Conservation (phyloP, 2,329 filamentous ascomycete genomes). For the Clarireedia hainanense region DNA sequence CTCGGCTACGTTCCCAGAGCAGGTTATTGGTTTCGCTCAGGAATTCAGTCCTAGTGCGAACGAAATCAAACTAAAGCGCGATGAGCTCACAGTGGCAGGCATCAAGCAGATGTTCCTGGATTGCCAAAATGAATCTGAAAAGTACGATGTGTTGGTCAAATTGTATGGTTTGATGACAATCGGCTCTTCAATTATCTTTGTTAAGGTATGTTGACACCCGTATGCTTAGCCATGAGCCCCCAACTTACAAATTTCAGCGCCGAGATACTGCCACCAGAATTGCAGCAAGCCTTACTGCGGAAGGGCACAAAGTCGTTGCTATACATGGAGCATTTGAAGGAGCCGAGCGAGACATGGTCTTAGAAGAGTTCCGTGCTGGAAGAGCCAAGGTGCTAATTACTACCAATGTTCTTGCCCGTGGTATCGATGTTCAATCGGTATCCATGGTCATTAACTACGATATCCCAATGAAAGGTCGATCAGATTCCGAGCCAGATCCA, state of each 20-base stretch:
- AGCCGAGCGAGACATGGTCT: constrained; percentile 69
- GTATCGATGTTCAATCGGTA: constrained; percentile 88
- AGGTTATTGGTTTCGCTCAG: constrained; percentile 76
- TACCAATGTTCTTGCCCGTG: constrained; percentile 91
- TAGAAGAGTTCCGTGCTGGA: constrained; percentile 79
- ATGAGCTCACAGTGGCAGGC: constrained; percentile 90
- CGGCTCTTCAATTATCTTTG: constrained; percentile 96
- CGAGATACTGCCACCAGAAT: constrained; percentile 81
- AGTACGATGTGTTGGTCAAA: constrained; percentile 82
- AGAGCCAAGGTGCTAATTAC: constrained; percentile 94
- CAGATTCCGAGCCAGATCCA: constrained; percentile 77
- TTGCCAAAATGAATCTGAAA: constrained; percentile 71
- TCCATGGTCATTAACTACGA: constrained; percentile 99
- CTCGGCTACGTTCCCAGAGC: constrained; percentile 89
- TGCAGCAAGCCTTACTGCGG: constrained; percentile 73
- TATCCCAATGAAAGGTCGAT: constrained; percentile 65
- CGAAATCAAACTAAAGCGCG: constrained; percentile 76
- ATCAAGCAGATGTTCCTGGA: constrained; percentile 99
- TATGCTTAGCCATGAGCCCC: not conserved
- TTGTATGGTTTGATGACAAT: constrained; percentile 96
- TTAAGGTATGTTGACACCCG: constrained; percentile 55
- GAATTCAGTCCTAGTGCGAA: constrained; percentile 82
- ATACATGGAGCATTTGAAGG: constrained; percentile 86
- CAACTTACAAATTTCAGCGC: constrained; percentile 44
- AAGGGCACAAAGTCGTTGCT: constrained; percentile 87